phyloP scores from a whole-genome alignment of 495 filamentous ascomycete genomes.

The Penicillium roqueforti region DNA sequence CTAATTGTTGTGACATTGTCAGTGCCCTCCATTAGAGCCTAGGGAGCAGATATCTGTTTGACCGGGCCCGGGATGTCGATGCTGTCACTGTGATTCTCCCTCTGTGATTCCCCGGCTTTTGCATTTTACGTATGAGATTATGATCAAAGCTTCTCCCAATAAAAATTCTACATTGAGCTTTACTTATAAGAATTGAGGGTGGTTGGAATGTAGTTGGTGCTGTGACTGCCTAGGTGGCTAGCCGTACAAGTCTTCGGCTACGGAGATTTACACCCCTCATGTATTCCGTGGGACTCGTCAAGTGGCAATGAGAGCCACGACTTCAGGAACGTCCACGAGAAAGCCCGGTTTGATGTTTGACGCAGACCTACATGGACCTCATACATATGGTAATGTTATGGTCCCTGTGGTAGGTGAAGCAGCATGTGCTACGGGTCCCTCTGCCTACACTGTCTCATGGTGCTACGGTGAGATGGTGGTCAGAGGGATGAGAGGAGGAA shows the following conservation, averaged over 20 bases:
- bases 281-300: too few species aligned
- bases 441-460: neutral
- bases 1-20: neutral
- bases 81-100: slow-evolving; percentile 14
- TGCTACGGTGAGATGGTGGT: neutral
- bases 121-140: slow-evolving; percentile 21
- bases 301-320: too few species aligned
- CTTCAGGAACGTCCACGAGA: too few species aligned
- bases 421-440: too few species aligned
- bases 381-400: too few species aligned
- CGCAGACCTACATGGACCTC: too few species aligned
- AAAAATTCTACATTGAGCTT: neutral
- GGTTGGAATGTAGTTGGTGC: too few species aligned
- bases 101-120: slow-evolving; percentile 11
- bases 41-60: neutral
- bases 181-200: neutral
- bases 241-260: too few species aligned
- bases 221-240: too few species aligned
- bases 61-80: neutral
- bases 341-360: too few species aligned
- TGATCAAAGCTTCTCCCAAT: slow-evolving; percentile 13
- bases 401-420: too few species aligned
- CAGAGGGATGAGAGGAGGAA: neutral
- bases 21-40: neutral
- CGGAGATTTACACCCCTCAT: too few species aligned